phyloP scores from a whole-genome alignment of 495 filamentous ascomycete genomes.

The Staphylotrichum longicolle region DNA sequence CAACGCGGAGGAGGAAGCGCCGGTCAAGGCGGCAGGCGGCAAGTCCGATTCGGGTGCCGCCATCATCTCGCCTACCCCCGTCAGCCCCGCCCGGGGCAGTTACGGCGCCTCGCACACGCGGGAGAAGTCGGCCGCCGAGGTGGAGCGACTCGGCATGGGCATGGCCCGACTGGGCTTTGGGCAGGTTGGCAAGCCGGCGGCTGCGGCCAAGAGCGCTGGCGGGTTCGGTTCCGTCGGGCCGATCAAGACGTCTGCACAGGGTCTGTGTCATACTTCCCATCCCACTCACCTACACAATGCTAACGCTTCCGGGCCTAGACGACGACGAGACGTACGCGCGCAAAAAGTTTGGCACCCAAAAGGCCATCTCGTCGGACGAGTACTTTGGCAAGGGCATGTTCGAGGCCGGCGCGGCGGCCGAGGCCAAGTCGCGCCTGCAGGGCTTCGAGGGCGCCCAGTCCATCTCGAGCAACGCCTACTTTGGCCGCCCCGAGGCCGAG shows the following conservation, averaged over 20 bases:
- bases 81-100: conserved; percentile 59
- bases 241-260: conserved; percentile 64
- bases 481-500: conserved; percentile 75
- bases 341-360: conserved; percentile 80
- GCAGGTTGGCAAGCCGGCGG: conserved; percentile 68
- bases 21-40: conserved; percentile 49
- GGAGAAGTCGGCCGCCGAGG: conserved; percentile 61
- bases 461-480: conserved; percentile 96
- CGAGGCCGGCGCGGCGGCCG: conserved; percentile 73
- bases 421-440: conserved; percentile 81
- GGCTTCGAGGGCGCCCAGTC: conserved; percentile 89
- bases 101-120: conserved; percentile 62
- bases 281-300: background rate
- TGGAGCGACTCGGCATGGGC: conserved; percentile 91
- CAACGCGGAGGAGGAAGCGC: conserved; percentile 69
- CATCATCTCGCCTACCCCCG: conserved; percentile 70
- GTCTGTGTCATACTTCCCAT: conserved; percentile 47
- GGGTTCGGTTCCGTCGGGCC: conserved; percentile 83
- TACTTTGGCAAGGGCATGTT: conserved; percentile 91
- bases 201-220: conserved; percentile 67
- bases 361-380: conserved; percentile 95
- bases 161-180: conserved; percentile 86
- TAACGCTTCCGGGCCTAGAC: conserved; percentile 41
- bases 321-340: conserved; percentile 73
- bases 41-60: conserved; percentile 43